Evolutionary conservation across 805 yeast genomes (phyloP).

Genomic region (Pichia cephalocereana): DNA sequence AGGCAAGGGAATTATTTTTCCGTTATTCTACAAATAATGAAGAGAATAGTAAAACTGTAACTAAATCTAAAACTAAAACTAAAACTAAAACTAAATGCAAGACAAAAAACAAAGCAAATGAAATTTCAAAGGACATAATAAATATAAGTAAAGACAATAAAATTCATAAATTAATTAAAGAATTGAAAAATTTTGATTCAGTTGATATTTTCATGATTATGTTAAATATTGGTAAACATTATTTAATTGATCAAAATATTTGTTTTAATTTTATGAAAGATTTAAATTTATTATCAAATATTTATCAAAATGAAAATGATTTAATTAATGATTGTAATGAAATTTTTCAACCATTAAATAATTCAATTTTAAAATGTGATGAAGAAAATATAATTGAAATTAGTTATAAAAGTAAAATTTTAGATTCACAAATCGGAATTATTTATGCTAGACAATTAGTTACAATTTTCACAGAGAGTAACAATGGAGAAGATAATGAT

Average conservation of each 20-base stretch:
- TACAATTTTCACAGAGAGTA: not conserved
- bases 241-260: slow-evolving; percentile 11
- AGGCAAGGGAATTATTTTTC: slow-evolving; percentile 48
- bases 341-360: slow-evolving; percentile 10
- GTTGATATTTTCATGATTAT: slow-evolving; percentile 12
- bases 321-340: slow-evolving; percentile 14
- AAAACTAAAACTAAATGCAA: not conserved
- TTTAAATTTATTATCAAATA: slow-evolving; percentile 14
- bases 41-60: no score
- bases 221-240: slow-evolving; percentile 15
- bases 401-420: slow-evolving; percentile 5
- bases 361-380: slow-evolving; percentile 2
- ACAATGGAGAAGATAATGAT: not conserved
- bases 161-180: slow-evolving; percentile 4
- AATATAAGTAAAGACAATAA: not conserved
- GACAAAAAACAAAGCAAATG: no score
- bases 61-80: no score
- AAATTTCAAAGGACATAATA: not conserved
- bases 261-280: slow-evolving; percentile 18
- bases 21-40: slow-evolving; percentile 5
- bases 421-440: not conserved
- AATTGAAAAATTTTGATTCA: slow-evolving; percentile 5
- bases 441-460: not conserved
- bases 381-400: slow-evolving; percentile 6
- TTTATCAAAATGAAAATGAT: slow-evolving; percentile 7